Evolutionary conservation across 1,284 basidiomycete genomes (phyloP), one percentile per base, ranked within the genome.

Genomic region (Trametes pubescens): DNA sequence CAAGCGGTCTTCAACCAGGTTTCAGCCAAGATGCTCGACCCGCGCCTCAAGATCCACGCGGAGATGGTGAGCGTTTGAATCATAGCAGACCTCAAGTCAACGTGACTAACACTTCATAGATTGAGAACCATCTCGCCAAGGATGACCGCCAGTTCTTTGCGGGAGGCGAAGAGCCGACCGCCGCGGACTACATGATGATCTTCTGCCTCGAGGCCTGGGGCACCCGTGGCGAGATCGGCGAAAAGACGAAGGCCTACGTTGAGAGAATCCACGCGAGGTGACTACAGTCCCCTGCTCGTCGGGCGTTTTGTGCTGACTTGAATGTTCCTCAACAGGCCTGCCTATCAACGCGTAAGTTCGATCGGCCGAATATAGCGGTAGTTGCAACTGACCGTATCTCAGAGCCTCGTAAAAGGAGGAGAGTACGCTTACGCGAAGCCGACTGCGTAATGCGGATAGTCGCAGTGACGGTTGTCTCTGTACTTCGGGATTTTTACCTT

Each of bases 171-270:
- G 71, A 74, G 52, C 79, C 79, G 22, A 81, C 80, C 13, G 65
- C 76, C 34, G 77, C 79, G 29, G 80, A 81, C 65, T 80, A 73
- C 68, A 75, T 77, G 73, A 80, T 81, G 77, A 64, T 73, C 7
- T 80, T 79, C 61, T 65, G 74, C 21, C 66, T 79, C 34, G 79
- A 80, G 60, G 59, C 65, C 10, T 69, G 72, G 69, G 47, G n/a
- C 4, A 21, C 26, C 16, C 43, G 57, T 37, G 62, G 70, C 18
- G 66, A 68, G 16, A 57, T 76, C 6, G 77, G 77, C 3, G 69
- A 71, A 10, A 73, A 74, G 53, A 73, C 66, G 0, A 69, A 69
- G 53, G 74, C 65, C 18, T 79, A 75, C 67, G 58, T 78, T 35
- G 62, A 73, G 46, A 71, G 75, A 16, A 68, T 75, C 7, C 75